Conservation (phyloP, 805 yeast species). For the Metschnikowia peoriensis region DNA sequence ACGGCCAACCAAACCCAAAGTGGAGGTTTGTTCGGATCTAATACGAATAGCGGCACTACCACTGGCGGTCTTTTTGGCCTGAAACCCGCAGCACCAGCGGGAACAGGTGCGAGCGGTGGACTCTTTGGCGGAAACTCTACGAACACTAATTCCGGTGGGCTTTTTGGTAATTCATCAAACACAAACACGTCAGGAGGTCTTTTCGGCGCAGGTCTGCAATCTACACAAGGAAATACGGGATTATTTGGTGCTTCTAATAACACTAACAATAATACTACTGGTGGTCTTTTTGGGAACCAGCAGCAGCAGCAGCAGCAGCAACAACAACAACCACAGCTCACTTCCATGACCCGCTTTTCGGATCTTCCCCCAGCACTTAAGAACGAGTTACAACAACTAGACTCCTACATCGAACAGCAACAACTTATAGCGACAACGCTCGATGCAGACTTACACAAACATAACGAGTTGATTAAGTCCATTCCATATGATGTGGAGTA, state of each 20-base stretch:
- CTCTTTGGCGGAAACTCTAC: conserved; percentile 10
- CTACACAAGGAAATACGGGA: conserved; percentile 5
- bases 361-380: conserved; percentile 73
- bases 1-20: conserved; percentile 4
- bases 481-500: conserved; percentile 72
- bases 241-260: conserved; percentile 14
- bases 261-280: conserved; percentile 10
- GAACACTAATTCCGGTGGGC: conserved; percentile 14
- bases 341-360: conserved; percentile 72
- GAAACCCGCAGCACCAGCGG: conserved; percentile 7
- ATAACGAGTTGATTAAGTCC: conserved; percentile 60
- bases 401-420: conserved; percentile 70
- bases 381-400: conserved; percentile 65
- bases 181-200: conserved; percentile 23
- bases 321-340: conserved; percentile 49
- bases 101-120: conserved; percentile 8
- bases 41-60: neutral
- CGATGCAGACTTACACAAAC: conserved; percentile 59
- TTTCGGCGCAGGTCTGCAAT: conserved; percentile 28
- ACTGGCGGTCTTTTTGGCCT: conserved; percentile 11
- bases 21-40: conserved; percentile 11
- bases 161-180: conserved; percentile 23
- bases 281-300: conserved; percentile 15
- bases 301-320: conserved; percentile 38
- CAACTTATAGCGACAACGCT: conserved; percentile 68